These are phyloP conservation scores for Candida dubliniensis DNA, from an alignment of 1,139 yeast genomes.

Conservation along the genomic window DNA sequence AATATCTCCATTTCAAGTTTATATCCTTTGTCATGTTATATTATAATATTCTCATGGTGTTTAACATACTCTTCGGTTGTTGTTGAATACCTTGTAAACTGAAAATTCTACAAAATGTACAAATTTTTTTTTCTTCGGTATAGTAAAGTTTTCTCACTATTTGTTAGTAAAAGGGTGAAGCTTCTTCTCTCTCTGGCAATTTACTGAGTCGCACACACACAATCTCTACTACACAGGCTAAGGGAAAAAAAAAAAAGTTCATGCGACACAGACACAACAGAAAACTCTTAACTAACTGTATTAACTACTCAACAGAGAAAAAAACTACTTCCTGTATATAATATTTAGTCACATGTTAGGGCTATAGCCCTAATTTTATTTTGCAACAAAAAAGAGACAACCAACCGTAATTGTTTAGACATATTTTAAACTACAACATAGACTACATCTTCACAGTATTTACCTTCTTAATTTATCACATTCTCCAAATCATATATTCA, in stretches of 20 bases:
- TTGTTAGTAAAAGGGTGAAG: too few species aligned
- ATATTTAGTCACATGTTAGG: neutral
- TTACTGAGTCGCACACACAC: neutral
- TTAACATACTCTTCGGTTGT: slow-evolving; percentile 11
- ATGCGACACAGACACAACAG: neutral
- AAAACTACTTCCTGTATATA: slow-evolving; percentile 2
- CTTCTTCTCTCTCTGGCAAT: neutral
- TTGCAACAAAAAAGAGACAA: slow-evolving; percentile 1
- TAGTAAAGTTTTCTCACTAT: slow-evolving; percentile 1
- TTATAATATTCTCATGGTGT: neutral
- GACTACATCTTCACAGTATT: too few species aligned
- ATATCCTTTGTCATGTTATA: neutral
- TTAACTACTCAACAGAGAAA: too few species aligned
- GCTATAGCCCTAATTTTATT: slow-evolving; percentile 3
- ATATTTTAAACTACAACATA: too few species aligned
- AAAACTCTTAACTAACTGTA: too few species aligned
- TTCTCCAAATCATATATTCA: too few species aligned
- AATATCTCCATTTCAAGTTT: neutral
- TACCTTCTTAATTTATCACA: too few species aligned
- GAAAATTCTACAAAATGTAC: slow-evolving; percentile 3
- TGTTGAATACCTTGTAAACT: slow-evolving; percentile 7
- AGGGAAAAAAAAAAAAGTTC: neutral
- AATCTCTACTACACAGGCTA: neutral
- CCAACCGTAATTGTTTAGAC: too few species aligned
- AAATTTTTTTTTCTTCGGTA: slow-evolving; percentile 4